These are phyloP conservation scores for Coelastrella sp. DNA, from an alignment of 139 green algal genomes.

Conservation along the genomic window DNA sequence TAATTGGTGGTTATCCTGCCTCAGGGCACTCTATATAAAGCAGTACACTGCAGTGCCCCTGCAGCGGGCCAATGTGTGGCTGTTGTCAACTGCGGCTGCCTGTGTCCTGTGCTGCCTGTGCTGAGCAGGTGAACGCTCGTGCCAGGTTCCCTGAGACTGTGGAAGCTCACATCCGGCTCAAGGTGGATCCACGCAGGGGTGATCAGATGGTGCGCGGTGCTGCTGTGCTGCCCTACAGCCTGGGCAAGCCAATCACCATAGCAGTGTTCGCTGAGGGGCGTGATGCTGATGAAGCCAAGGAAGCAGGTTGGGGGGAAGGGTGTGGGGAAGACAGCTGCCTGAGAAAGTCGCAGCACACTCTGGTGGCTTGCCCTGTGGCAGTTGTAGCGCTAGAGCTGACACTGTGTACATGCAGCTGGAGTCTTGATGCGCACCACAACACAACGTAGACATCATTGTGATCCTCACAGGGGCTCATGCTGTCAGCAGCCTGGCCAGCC, in stretches of 20 bases:
- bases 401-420: too few species aligned
- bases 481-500: neutral
- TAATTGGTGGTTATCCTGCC: too few species aligned
- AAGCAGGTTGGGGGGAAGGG: slow-evolving; percentile 59
- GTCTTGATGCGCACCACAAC: too few species aligned
- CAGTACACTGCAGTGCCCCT: too few species aligned
- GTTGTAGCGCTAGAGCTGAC: too few species aligned
- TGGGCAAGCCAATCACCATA: slow-evolving; percentile 76
- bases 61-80: too few species aligned
- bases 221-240: slow-evolving; percentile 82
- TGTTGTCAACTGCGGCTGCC: neutral
- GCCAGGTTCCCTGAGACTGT: slow-evolving; percentile 76
- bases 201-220: slow-evolving; percentile 86
- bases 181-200: slow-evolving; percentile 73
- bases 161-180: slow-evolving; percentile 65
- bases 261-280: slow-evolving; percentile 87
- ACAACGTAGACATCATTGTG: too few species aligned
- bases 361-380: too few species aligned
- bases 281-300: slow-evolving; percentile 72
- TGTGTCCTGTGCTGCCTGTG: neutral
- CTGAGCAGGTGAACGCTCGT: slow-evolving; percentile 36
- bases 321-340: too few species aligned
- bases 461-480: neutral
- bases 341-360: neutral
- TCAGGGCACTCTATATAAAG: too few species aligned